Percentiles rank a stretch among this genome's conserved stretches.
phyloP scores from a whole-genome alignment of 75 land plant species.

The Sequoia sempervirens region DNA sequence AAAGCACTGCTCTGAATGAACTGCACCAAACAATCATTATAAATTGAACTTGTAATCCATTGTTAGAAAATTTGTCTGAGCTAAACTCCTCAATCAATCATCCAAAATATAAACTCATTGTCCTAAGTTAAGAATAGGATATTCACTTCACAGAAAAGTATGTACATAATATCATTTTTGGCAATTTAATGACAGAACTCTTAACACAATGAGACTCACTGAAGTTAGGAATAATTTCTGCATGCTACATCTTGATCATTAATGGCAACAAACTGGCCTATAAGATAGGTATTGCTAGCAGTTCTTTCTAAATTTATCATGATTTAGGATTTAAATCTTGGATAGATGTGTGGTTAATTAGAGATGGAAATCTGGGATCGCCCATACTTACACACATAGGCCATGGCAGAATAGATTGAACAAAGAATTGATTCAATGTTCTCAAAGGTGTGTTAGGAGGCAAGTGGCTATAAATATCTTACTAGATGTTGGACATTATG shows the following conservation, averaged over 20 bases:
- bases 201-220: not conserved
- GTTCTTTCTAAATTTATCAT: not conserved
- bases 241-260: not conserved
- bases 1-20: not conserved
- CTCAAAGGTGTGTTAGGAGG: not conserved
- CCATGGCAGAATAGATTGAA: not conserved
- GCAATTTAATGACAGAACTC: not conserved
- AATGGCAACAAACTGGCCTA: not conserved
- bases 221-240: not conserved
- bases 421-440: not conserved
- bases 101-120: not conserved
- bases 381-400: not conserved
- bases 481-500: not conserved
- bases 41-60: not conserved
- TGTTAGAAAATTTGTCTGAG: not conserved
- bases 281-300: not conserved
- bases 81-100: conserved; percentile 1
- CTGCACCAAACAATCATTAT: conserved; percentile 5
- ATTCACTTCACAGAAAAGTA: not conserved
- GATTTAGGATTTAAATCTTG: not conserved
- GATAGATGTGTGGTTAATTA: not conserved
- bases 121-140: not conserved
- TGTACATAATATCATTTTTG: not conserved
- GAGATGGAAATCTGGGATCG: not conserved
- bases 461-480: not conserved